Evolutionary conservation across 192 early-diverging fungal species (phyloP), one percentile per base, ranked within the genome.

Genomic region (Mortierella hygrophila): DNA sequence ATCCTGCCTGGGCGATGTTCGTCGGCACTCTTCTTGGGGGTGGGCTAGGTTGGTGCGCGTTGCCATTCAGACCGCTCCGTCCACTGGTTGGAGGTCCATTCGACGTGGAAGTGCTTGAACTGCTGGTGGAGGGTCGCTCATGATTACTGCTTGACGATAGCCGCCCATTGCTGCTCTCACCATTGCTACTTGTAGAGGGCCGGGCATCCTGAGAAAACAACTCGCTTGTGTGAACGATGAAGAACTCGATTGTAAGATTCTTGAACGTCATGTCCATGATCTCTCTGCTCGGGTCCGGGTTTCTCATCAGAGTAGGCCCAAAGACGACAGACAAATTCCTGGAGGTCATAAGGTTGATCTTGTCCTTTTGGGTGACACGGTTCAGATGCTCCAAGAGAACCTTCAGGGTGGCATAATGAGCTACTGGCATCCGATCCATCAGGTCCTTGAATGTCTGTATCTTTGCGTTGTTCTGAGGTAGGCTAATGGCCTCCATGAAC

Each of bases 291-390:
- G 94, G 78, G 72, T 94, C 90, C 10, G 84, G 89, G 83, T 92
- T 91, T 15, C 93, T 92, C 89, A 96, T 82, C 49, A 99, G 80
- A 9, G 95, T 98, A 10, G 96, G 97, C 8, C 94, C 97, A 94
- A 99, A 98, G 29, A 99, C 96, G 37, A 98, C 97, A 26, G 96
- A 93, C 57, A 99, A 86, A 77, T 99, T 99, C 81, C 97, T 96
- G 52, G 96, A 83, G 7, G 92, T 95, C 98, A 99, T 99, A 44
- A 95, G 93, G 86, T 99, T 99, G 41, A 91, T 86, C 55, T 83
- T 80, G 42, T 91, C 88, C 29, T 90, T 74, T 38, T 91, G 54
- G 3, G 91, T 89, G 6, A 98, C 94, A 23, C 92, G 80, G 75
- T 92, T 81, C 73, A 95, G 87, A 77, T 96, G 95, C 49, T 74